Base-by-base conservation (phyloP, 2,329 filamentous ascomycete genomes). In the Clathrospora elynae region DNA sequence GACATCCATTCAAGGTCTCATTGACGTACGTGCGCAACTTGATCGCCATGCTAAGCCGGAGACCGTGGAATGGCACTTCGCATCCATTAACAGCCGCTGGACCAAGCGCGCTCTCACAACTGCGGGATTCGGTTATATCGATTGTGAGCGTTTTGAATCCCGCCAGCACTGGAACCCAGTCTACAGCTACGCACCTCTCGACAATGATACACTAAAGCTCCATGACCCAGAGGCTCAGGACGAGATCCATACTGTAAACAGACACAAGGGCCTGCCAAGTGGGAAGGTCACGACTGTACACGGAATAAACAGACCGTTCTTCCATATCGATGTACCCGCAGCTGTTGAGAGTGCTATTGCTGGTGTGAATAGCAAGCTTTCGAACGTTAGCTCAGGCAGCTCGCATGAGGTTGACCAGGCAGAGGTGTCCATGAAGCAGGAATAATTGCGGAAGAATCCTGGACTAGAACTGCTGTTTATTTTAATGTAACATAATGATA, bases 61-160 rank as follows among this genome's bases (percentile, higher is more conserved):
- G 13, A 77, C 79, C 2, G 91, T 97, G 4, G 90, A 96, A 67
- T 97, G 92, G 91, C 93, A 97, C 71, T 86, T 97, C 52, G 89
- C 91, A n/a, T 87, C 85, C 71, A 87, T 97, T 74, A 90, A 86
- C 73, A 96, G 93, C 75, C 82, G 88, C 43, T 96, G 92, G 92
- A 92, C 82, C 16, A 96, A 96, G 75, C 87, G 90, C 20, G 91
- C 89, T 4, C 83, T 97, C 29, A 86, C 86, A 3, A 83, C 88
- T 2, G 92, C 87, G 16, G 92, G 92, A 9, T 97, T 97, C 62
- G 92, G 92, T 2, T 90, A 87, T 42, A 49, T 66, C 6, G 82
- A 83, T 1, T 73, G 78, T 0, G 60, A 74, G 75, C 5, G 73
- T 71, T 41, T 78, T 75, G 45, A 77, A 74, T 36, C 56, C 1